phyloP scores from a whole-genome alignment of 1,284 basidiomycete genomes.

The Moesziomyces antarcticus region DNA sequence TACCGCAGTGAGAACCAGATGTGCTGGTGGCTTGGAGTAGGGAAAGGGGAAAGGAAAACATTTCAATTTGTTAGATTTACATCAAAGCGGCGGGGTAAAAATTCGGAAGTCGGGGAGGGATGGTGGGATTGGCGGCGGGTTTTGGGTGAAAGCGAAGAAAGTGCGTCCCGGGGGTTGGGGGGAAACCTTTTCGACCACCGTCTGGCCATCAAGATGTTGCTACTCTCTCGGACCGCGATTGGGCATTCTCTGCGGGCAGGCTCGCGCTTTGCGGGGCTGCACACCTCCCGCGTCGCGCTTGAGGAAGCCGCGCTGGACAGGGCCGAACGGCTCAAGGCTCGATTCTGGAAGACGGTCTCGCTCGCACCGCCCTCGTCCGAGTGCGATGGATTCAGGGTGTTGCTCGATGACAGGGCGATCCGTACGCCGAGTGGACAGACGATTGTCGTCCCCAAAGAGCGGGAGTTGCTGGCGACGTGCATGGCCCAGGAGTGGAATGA shows the following conservation, averaged over 20 bases:
- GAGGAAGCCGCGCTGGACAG: slow-evolving; percentile 34
- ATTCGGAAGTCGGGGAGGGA: neutral
- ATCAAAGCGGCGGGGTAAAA: too few species aligned
- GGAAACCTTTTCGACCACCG: too few species aligned
- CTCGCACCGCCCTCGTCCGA: slow-evolving; percentile 14
- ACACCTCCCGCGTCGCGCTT: neutral
- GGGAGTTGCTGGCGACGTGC: slow-evolving; percentile 80
- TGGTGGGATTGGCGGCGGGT: too few species aligned
- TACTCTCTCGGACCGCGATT: too few species aligned
- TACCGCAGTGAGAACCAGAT: too few species aligned
- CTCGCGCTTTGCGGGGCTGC: neutral
- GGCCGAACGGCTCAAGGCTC: slow-evolving; percentile 44
- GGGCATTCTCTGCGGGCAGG: too few species aligned
- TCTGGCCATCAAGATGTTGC: too few species aligned
- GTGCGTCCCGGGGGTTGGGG: too few species aligned
- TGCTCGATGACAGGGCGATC: slow-evolving; percentile 84
- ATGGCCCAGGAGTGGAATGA: slow-evolving; percentile 97
- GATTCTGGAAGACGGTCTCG: slow-evolving; percentile 59
- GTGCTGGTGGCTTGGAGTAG: too few species aligned
- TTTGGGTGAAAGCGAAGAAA: too few species aligned
- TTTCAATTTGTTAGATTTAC: too few species aligned
- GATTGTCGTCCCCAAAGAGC: slow-evolving; percentile 78
- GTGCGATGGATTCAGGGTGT: slow-evolving; percentile 73
- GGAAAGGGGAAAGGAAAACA: too few species aligned
- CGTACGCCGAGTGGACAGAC: slow-evolving; percentile 86